Evolutionary conservation across 148 eudicot species (phyloP).

Genomic region (Dysphania ambrosioides): DNA sequence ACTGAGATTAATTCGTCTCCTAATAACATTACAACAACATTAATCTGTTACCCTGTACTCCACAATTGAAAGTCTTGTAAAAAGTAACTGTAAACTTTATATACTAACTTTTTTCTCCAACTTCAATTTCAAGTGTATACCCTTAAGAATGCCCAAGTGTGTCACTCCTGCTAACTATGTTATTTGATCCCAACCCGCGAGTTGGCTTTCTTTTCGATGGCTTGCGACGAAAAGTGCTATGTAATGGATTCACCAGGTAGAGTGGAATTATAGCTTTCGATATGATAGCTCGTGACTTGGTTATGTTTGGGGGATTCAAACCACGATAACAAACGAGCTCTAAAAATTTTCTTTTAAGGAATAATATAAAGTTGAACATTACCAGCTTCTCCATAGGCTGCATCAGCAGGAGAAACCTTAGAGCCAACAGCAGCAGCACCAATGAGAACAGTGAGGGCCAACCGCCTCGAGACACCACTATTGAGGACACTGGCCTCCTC

Average conservation of each 20-base stretch:
- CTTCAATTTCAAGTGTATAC: no score
- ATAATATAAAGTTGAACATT: no score
- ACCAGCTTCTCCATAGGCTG: constrained; percentile 99
- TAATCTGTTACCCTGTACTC: not conserved
- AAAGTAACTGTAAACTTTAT: no score
- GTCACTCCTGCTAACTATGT: not conserved
- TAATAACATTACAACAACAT: not conserved
- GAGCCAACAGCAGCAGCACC: constrained; percentile 89
- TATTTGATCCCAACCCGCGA: no score
- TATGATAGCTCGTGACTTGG: no score
- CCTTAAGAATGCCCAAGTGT: not conserved
- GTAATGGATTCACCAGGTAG: no score
- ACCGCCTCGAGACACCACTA: constrained; percentile 51
- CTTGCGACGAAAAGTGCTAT: no score
- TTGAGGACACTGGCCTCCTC: constrained; percentile 1
- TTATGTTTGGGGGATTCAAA: no score
- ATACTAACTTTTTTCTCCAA: no score
- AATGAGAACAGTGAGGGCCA: constrained; percentile 76
- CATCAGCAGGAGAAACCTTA: constrained; percentile 92
- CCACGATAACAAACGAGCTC: not conserved
- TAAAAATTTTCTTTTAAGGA: not conserved
- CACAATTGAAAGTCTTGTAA: no score
- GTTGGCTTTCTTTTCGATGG: no score
- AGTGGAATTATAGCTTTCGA: no score
- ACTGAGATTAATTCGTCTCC: not conserved